Evolutionary conservation across 2,329 filamentous ascomycete genomes (phyloP), one percentile per base, ranked within the genome.

Genomic region (Didymella exigua): DNA sequence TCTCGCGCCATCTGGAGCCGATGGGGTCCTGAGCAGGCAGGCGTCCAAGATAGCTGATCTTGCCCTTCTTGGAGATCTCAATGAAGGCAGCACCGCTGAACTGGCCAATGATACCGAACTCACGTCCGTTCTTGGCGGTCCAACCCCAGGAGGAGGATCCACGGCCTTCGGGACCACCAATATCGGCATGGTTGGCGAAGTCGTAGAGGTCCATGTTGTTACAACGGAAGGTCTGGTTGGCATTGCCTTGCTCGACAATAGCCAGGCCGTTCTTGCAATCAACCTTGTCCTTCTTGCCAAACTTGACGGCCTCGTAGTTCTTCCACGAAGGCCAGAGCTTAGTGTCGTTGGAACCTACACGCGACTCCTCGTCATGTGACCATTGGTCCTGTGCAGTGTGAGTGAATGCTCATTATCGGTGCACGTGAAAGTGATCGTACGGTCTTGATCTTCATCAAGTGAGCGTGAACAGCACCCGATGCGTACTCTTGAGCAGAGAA

Each of bases 101-200:
- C 54, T 84, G 82, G 6, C 78, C 81, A 59, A 82, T 77, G 58
- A 81, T 79, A 36, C 79, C 77, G 49, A 84, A 83, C 61, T 84
- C 82, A 13, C 82, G 80, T 21, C 81, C 81, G 34, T 79, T 75
- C 2, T 74, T 70, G 23, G 80, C 76, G 0, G 78, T 79, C 81
- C 82, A 83, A 9, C 82, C 82, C 81, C 81, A 84, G 0, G 77
- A 80, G 3, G 73, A 76, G 9, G 73, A 76, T 23, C 77, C 77
- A 37, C 69, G 69, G 18, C 75, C 76, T 44, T 67, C 68, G 30
- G 62, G 62, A 50, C 78, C 80, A 13, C 82, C 83, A 9, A 86
- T 76, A 30, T 80, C 79, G 9, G 77, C 77, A 58, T 86, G 83
- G 52, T 77, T 79, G 26, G 82, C 70, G 68, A 86, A 85, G 64